Percentiles rank a stretch among this genome's conserved stretches.
Evolutionary conservation across 208 protist species (phyloP).

Genomic region (Acanthamoeba polyphaga): DNA sequence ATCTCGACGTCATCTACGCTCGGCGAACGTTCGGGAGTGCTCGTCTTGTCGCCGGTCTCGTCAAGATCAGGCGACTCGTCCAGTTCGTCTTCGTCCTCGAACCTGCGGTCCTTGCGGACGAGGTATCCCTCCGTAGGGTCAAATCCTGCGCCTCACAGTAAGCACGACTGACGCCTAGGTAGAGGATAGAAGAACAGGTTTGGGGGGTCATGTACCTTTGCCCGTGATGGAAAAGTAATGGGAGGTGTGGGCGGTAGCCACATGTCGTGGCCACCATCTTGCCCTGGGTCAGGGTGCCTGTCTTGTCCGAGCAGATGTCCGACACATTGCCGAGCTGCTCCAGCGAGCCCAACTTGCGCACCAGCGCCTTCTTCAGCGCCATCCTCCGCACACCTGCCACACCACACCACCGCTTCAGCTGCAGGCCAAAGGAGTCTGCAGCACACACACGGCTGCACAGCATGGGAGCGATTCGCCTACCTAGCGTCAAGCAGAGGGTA

Average conservation of each 20-base stretch:
- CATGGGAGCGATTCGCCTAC: not conserved
- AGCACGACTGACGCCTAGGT: not conserved
- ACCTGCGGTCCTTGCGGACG: not conserved
- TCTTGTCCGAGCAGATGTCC: conserved; percentile 99
- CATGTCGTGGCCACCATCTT: conserved; percentile 95
- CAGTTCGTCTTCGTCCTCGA: conserved; percentile 4
- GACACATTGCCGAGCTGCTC: conserved; percentile 95
- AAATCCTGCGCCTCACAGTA: not conserved
- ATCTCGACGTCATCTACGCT: not conserved
- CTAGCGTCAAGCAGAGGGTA: conserved; percentile 71
- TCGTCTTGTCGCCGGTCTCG: not conserved
- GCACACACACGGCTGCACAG: no score
- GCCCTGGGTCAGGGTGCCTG: conserved; percentile 99
- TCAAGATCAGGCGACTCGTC: not conserved
- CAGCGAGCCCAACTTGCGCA: conserved; percentile 60
- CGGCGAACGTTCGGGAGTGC: not conserved
- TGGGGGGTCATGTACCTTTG: not conserved
- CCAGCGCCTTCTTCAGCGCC: conserved; percentile 86
- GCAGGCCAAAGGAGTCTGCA: not conserved
- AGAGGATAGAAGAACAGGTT: not conserved
- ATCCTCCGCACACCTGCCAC: conserved; percentile 90
- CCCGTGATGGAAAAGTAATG: conserved; percentile 53
- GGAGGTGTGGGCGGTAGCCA: conserved; percentile 15
- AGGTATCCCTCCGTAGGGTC: conserved; percentile 18
- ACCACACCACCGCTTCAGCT: no score